These are phyloP conservation scores for Penicillium sp. DNA, from an alignment of 2,329 filamentous ascomycete species.

Conservation along the genomic window DNA sequence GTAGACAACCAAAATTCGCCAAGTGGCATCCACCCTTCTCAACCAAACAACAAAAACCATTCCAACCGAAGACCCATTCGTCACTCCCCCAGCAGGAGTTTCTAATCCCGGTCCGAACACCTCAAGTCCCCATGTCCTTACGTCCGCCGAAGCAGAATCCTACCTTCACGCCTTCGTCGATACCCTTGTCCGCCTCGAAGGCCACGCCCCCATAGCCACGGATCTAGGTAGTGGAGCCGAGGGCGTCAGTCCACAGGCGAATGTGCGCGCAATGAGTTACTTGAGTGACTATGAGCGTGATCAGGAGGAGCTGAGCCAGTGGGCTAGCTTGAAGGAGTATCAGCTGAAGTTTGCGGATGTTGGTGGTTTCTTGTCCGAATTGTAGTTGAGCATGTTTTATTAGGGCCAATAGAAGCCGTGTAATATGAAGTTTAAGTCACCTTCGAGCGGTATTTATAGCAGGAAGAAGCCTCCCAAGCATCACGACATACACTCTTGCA, in stretches of 20 bases:
- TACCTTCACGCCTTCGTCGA: constrained; percentile 71
- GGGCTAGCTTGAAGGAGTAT: constrained; percentile 76
- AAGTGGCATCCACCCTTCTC: constrained; percentile 77
- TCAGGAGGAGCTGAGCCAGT: constrained; percentile 71
- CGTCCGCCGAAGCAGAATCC: constrained; percentile 60
- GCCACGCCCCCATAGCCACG: constrained; percentile 43
- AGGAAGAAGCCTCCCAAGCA: no score
- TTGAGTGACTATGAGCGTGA: constrained; percentile 58
- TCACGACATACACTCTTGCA: no score
- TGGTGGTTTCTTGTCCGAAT: constrained; percentile 49
- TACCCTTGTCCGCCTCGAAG: constrained; percentile 71
- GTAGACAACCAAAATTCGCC: constrained; percentile 77
- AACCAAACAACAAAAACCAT: constrained; percentile 37
- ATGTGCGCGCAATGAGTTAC: constrained; percentile 37
- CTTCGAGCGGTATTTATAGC: no score
- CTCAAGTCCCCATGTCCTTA: constrained; percentile 30
- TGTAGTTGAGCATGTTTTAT: constrained; percentile 15
- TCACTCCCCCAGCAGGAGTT: constrained; percentile 64
- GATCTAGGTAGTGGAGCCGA: constrained; percentile 31
- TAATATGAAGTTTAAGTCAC: background rate
- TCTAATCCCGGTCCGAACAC: constrained; percentile 39
- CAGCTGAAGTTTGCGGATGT: constrained; percentile 69
- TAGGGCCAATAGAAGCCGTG: background rate
- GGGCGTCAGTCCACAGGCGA: constrained; percentile 43
- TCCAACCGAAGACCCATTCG: constrained; percentile 19